phyloP scores from a whole-genome alignment of 305 asterid genomes.

The Solanum hybrid region DNA sequence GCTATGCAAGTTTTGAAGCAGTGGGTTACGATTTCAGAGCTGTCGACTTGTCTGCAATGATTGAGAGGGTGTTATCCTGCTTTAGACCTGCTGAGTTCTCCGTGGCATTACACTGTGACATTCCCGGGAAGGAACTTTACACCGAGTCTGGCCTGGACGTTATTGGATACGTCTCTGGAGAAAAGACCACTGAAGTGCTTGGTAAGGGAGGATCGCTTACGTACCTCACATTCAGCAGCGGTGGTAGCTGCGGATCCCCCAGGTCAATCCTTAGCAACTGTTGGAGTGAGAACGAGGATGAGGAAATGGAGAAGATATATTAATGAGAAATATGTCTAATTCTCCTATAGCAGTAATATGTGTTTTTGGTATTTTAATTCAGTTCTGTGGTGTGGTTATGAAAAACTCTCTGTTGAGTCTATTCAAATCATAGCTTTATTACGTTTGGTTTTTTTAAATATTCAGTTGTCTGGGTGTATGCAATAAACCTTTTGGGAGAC shows the following conservation, averaged over 20 bases:
- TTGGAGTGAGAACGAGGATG: slow-evolving; percentile 13
- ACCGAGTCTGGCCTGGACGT: slow-evolving; percentile 22
- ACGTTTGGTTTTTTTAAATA: not conserved
- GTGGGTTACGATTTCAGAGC: slow-evolving; percentile 66
- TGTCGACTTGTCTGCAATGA: slow-evolving; percentile 27
- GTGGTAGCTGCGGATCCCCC: slow-evolving; percentile 55
- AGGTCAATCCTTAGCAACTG: slow-evolving; percentile 46
- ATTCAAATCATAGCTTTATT: not conserved
- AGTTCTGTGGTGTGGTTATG: not conserved
- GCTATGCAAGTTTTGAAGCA: slow-evolving; percentile 86
- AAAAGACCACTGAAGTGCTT: slow-evolving; percentile 34
- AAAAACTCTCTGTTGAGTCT: not conserved
- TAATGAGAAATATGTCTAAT: not conserved
- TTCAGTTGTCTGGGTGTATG: not conserved
- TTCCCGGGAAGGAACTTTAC: slow-evolving; percentile 28
- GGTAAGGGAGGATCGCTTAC: slow-evolving; percentile 46
- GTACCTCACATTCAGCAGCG: slow-evolving; percentile 38
- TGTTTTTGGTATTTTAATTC: not conserved
- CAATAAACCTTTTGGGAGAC: not conserved
- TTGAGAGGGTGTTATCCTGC: slow-evolving; percentile 73
- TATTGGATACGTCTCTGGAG: slow-evolving; percentile 42
- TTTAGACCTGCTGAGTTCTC: slow-evolving; percentile 70
- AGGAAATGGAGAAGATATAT: slow-evolving; percentile 3
- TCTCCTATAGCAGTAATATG: not conserved
- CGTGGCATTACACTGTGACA: slow-evolving; percentile 43